Conservation (phyloP, 768 basidiomycete species). For the Lanmaoa pseudosensibilis region DNA sequence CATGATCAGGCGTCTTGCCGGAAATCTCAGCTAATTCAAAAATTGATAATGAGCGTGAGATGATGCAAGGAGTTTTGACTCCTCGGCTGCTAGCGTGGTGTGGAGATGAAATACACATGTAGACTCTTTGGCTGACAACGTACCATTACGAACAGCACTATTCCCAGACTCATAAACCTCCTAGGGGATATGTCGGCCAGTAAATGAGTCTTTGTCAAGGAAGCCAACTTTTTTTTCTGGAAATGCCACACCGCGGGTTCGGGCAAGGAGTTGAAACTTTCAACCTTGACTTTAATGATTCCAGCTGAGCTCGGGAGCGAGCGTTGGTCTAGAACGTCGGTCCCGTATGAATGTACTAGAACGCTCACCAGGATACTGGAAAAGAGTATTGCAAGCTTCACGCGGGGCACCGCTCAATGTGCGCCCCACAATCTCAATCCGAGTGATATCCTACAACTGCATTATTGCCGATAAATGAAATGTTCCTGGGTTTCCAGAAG, state of each 20-base stretch:
- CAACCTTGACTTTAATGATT: neutral
- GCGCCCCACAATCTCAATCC: neutral
- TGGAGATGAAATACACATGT: slow-evolving; percentile 9
- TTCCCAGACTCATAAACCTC: slow-evolving; percentile 16
- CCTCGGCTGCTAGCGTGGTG: neutral
- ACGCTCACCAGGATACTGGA: no score
- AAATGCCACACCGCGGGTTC: neutral
- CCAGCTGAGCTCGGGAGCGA: neutral
- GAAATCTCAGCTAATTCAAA: neutral
- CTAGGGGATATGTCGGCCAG: neutral
- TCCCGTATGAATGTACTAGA: neutral
- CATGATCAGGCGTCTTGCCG: neutral
- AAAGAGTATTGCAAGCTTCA: neutral
- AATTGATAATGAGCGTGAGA: slow-evolving; percentile 6
- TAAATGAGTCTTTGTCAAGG: neutral
- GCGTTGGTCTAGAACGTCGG: slow-evolving; percentile 2
- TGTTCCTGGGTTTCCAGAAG: slow-evolving; percentile 1
- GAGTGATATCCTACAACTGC: neutral
- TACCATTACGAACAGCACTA: neutral
- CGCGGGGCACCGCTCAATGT: slow-evolving; percentile 5
- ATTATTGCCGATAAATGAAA: slow-evolving; percentile 3
- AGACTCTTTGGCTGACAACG: neutral
- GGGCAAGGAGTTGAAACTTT: neutral
- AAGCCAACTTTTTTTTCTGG: neutral
- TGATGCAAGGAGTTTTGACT: neutral